Evolutionary conservation across 179 eudicot genomes (phyloP).

Genomic region (Corrigiola litoralis): DNA sequence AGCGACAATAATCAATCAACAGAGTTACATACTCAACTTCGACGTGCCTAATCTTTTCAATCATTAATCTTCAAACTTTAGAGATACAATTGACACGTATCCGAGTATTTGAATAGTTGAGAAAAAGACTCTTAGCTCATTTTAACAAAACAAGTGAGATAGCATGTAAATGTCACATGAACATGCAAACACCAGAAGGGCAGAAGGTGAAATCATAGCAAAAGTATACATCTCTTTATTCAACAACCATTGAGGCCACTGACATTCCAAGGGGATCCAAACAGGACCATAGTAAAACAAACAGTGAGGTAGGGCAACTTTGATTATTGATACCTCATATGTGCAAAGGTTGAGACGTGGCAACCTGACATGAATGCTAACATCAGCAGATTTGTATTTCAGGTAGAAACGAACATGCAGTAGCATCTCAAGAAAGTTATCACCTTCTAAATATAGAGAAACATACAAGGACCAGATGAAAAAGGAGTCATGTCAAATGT

Average conservation of each 20-base stretch:
- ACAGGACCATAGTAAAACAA: not conserved
- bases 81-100: slow-evolving; percentile 13
- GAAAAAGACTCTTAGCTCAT: not conserved
- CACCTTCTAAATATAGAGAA: slow-evolving; percentile 18
- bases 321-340: not conserved
- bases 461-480: slow-evolving; percentile 18
- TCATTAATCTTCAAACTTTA: not conserved
- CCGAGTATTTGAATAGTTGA: not conserved
- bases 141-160: slow-evolving; percentile 3
- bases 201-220: not conserved
- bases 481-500: slow-evolving; percentile 5
- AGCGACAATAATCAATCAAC: not conserved
- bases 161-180: slow-evolving; percentile 2
- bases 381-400: not conserved
- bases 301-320: not conserved
- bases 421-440: slow-evolving; percentile 12
- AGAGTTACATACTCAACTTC: not conserved
- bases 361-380: slow-evolving; percentile 10
- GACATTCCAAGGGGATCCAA: not conserved
- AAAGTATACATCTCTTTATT: slow-evolving; percentile 10
- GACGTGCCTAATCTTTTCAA: not conserved
- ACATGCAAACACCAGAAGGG: slow-evolving; percentile 1
- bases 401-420: slow-evolving; percentile 3
- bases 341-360: slow-evolving; percentile 25
- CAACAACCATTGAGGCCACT: slow-evolving; percentile 8